Base-by-base conservation (phyloP, 2,329 filamentous ascomycete species). In the Aspergillus versicolor region DNA sequence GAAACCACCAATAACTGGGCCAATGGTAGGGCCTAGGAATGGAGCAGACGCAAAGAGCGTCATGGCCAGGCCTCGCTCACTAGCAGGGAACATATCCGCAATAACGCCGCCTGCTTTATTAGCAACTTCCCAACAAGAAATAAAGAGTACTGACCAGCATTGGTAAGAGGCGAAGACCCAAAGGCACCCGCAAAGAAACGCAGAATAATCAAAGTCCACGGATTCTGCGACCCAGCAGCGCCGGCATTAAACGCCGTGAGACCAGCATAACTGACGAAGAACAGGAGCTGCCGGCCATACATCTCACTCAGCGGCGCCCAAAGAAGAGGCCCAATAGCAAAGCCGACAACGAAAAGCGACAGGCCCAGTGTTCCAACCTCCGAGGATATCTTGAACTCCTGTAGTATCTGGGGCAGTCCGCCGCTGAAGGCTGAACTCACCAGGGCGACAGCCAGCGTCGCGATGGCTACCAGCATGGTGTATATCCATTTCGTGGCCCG, bases 291-390 rank as follows among this genome's bases (percentile, higher is more conserved):
- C 0, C 46, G 30, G 11, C 46, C 46, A 17, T 48, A 38, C n/a
- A 48, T 13, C 32, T 48, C 46, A 19, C 34, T 41, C 21, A 50
- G 37, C 9, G 47, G 47, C 4, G 19, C 47, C 47, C 47, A 50
- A 4, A 50, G 7, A 4, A 41, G 12, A 2, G 47, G 47, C 0
- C 47, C 47, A 48, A 79, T 67, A 9, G 77, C 77, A 57, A 79
- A 80, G 8, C 77, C 77, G 9, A 79, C 58, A 5, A 80, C 72
- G 57, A 78, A 79, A 5, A 80, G 69, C 6, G 77, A 78, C 13
- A 79, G 69, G 34, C 76, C 77, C 7, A 79, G 66, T 0, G 71
- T 77, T 3, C 68, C 70, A 15, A 74, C 69, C 63, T 78, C 75
- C 1, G 63, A 62, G 11, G 68, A 65, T 24, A 72, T 60, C 1